These are phyloP conservation scores for Aaosphaeria pasadenensis DNA, from an alignment of 2,329 filamentous ascomycete species.

Conservation along the genomic window DNA sequence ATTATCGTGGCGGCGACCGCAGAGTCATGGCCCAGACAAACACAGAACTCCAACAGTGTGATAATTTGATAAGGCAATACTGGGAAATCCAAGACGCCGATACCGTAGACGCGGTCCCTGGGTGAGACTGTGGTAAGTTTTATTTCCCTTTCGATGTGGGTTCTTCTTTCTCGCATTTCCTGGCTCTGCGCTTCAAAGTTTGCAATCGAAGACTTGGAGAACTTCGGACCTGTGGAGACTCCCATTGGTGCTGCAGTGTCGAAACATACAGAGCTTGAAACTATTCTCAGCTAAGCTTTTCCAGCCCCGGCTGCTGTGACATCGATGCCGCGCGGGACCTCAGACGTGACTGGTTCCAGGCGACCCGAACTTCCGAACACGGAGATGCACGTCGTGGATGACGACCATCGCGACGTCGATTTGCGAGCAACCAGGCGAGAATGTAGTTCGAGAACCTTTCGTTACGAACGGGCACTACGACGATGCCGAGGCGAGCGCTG, in stretches of 20 bases:
- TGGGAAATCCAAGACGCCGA: slow-evolving; percentile 39
- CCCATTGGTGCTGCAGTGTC: no score
- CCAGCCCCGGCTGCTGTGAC: slow-evolving; percentile 8
- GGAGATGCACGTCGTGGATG: slow-evolving; percentile 13
- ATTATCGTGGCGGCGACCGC: slow-evolving; percentile 45
- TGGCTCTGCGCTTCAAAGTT: no score
- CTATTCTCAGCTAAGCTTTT: not conserved
- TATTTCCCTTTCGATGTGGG: not conserved
- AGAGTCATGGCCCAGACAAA: slow-evolving; percentile 55
- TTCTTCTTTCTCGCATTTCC: not conserved
- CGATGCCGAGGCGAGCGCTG: slow-evolving; percentile 62
- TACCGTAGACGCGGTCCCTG: slow-evolving; percentile 56
- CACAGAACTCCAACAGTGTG: slow-evolving; percentile 45
- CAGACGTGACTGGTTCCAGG: slow-evolving; percentile 14
- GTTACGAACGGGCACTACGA: slow-evolving; percentile 73
- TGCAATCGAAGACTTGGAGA: not conserved
- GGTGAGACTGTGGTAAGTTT: slow-evolving; percentile 47
- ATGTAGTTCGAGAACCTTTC: slow-evolving; percentile 71
- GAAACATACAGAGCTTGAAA: no score
- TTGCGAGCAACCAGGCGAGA: slow-evolving; percentile 53
- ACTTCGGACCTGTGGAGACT: no score
- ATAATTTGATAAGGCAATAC: slow-evolving; percentile 43
- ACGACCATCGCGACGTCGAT: slow-evolving; percentile 48
- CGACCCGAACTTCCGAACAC: slow-evolving; percentile 14
- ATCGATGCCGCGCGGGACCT: slow-evolving; percentile 10